Evolutionary conservation across 1,139 yeast genomes (phyloP), one percentile per base, ranked within the genome.

Genomic region (Yamadazyma siamensis): DNA sequence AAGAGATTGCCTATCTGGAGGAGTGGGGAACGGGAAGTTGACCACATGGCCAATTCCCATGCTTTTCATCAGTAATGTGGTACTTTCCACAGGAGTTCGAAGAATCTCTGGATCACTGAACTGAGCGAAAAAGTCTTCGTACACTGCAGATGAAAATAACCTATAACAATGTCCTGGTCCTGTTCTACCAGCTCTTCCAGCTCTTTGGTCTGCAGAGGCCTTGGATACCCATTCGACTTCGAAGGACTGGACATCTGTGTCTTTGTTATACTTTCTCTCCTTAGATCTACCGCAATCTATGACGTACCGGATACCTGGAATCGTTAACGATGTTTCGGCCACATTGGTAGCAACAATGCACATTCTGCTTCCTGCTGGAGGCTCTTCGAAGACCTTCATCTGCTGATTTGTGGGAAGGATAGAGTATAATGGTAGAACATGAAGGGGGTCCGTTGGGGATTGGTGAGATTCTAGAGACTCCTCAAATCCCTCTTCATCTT

Each of bases 101-200:
- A 86, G 61, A 34, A 94, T 89, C 54, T 94, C 99, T 0, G 99
- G 98, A 34, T 67, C 71, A 15, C 94, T 72, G 46, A 91, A 91
- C 47, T 82, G 87, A 4, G 70, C 70, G 54, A 94, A 91, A 45
- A 84, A 91, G 38, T 80, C 75, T 50, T 91, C 97, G 54, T 71
- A 94, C 6, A 94, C 85, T 0, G 98, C 98, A n/a, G 97, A 89
- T 0, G 98, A 89, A 49, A 71, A 94, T 14, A 94, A 60, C 37
- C 98, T 68, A 54, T 94, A 94, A 54, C 96, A 87, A 50, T 94
- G 98, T 33, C 99, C 99, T 0, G 98, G 97, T 0, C 98, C 98
- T 0, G 97, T 91, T 75, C 99, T 84, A 53, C 98, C 99, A 30
- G 99, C 98, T 71, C 99, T 82, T 58, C 98, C 98, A 21, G 95